Conservation (phyloP, 176 grass and related monocot species). For the Themeda triandra region DNA sequence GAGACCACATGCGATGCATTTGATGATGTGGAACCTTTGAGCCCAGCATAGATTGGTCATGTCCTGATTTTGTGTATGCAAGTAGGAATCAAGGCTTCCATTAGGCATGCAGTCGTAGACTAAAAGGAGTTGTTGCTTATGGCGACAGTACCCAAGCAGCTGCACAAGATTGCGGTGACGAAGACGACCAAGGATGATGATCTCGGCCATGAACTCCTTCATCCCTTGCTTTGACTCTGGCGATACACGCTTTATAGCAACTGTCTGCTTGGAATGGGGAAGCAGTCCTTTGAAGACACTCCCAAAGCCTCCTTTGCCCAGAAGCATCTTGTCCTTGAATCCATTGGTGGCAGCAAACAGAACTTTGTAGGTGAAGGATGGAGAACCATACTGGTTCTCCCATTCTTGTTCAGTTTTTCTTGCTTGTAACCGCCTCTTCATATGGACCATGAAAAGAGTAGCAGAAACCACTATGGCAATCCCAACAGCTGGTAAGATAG, state of each 20-base stretch:
- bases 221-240: background rate
- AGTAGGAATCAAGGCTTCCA: background rate
- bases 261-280: background rate
- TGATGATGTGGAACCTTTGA: background rate
- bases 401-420: background rate
- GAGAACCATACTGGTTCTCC: background rate
- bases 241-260: background rate
- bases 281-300: background rate
- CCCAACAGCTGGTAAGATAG: background rate
- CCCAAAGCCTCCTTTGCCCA: background rate
- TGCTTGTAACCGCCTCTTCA: background rate
- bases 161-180: background rate
- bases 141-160: background rate
- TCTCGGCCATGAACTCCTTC: background rate
- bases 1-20: background rate
- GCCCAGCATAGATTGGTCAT: background rate
- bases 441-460: background rate
- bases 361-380: background rate
- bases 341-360: background rate
- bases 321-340: background rate
- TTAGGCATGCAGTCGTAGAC: background rate
- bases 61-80: background rate
- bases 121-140: background rate
- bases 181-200: background rate
- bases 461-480: background rate